phyloP scores from a whole-genome alignment of 768 basidiomycete genomes.

The Cystobasidium onofrii region DNA sequence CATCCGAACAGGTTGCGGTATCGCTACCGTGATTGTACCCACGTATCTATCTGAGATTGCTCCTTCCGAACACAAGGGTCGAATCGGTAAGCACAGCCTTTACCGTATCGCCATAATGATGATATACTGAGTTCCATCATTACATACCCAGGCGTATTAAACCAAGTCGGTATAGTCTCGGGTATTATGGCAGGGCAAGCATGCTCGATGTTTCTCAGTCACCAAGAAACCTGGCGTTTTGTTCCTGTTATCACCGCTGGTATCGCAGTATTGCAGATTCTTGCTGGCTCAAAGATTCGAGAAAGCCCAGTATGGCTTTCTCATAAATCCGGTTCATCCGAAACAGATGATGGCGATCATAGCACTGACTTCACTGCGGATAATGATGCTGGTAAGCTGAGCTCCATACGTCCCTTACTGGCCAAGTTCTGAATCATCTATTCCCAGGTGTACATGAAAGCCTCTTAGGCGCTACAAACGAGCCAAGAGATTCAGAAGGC shows the following conservation, averaged over 20 bases:
- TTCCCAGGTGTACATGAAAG: background rate
- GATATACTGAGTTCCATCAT: no score
- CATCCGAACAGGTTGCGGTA: constrained; percentile 40
- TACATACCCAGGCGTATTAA: constrained; percentile 58
- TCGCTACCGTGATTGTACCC: constrained; percentile 56
- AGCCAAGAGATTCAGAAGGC: background rate
- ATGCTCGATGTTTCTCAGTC: constrained; percentile 56
- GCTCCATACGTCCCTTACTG: background rate
- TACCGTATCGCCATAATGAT: no score
- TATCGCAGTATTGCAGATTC: constrained; percentile 29
- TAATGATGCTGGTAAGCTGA: background rate
- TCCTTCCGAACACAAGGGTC: constrained; percentile 65
- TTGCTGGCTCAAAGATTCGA: constrained; percentile 13
- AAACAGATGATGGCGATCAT: background rate
- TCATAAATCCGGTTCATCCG: background rate
- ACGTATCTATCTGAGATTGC: constrained; percentile 79
- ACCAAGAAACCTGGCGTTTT: constrained; percentile 31
- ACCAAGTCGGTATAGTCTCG: constrained; percentile 71
- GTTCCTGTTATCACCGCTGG: constrained; percentile 32
- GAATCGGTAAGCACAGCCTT: constrained; percentile 53
- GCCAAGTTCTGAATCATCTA: background rate
- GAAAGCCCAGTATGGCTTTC: constrained; percentile 32
- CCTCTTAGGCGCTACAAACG: background rate
- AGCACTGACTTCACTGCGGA: background rate
- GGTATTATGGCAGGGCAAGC: constrained; percentile 80